Base-by-base conservation (phyloP, 2,329 filamentous ascomycete genomes). In the Venturia pyrina region DNA sequence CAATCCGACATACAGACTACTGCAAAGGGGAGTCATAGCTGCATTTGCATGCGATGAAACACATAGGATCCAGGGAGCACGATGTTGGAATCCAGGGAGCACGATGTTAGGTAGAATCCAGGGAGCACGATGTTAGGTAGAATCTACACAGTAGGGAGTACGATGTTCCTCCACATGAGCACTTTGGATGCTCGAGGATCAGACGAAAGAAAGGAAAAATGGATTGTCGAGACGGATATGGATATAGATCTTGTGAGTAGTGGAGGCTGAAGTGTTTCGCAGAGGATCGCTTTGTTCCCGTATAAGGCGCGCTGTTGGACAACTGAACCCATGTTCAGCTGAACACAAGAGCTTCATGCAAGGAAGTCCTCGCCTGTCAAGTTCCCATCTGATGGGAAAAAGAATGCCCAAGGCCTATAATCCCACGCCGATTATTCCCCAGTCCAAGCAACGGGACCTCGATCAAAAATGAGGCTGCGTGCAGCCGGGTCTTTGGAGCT, bases 21-120 rank as follows among this genome's bases (percentile, higher is more conserved):
- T 59, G 53, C 53, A 34, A 34, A n/a, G 32, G 32, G 53, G 53
- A 59, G 32, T 59, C 53, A 59, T 24, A 37, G 5, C 24, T 59
- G 53, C 53, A 59, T 59, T 37, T 59, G 53, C 53, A 37, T 59
- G 28, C 32, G 53, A 59, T 59, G 53, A 59, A 59, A 59, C 53
- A 37, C 32, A 19, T 57, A 37, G 13, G 17, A 57, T 15, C 46
- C n/a, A n/a, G n/a, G n/a, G n/a, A n/a, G n/a, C n/a, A n/a, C n/a
- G n/a, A n/a, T n/a, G n/a, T n/a, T n/a, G n/a, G n/a, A n/a, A n/a
- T n/a, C n/a, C n/a, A n/a, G n/a, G n/a, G n/a, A n/a, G n/a, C n/a
- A n/a, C n/a, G n/a, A n/a, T n/a, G n/a, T n/a, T n/a, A n/a, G n/a
- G n/a, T n/a, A n/a, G n/a, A n/a, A n/a, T n/a, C n/a, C n/a, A n/a